phyloP scores from a whole-genome alignment of 208 protist species.

The Giardia muris region DNA sequence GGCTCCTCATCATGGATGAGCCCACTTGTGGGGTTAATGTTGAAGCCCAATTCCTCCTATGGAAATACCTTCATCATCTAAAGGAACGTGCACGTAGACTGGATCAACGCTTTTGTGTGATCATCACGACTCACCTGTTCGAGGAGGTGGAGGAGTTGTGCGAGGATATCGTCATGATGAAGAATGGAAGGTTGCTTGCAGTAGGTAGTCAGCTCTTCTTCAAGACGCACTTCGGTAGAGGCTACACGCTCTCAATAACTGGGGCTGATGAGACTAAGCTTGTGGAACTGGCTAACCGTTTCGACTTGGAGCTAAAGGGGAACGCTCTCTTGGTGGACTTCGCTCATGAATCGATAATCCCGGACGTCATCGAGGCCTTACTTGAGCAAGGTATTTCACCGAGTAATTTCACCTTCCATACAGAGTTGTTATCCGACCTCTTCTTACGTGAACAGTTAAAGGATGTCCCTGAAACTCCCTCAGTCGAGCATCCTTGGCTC shows the following conservation, averaged over 20 bases:
- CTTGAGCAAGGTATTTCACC: not conserved
- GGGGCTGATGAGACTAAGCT: not conserved
- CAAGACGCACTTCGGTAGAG: not conserved
- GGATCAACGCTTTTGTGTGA: not conserved
- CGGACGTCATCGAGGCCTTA: not conserved
- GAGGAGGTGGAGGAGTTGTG: not conserved
- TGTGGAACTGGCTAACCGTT: not conserved
- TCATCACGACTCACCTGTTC: not conserved
- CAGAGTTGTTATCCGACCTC: not conserved
- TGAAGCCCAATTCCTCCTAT: not conserved
- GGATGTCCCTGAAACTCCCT: not conserved
- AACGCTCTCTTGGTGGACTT: not conserved
- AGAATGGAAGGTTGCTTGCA: not conserved
- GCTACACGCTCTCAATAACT: not conserved
- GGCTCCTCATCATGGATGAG: not conserved
- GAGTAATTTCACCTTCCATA: not conserved
- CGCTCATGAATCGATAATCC: not conserved
- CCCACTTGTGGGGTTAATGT: not conserved
- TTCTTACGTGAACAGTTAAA: not conserved
- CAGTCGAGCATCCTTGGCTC: not conserved
- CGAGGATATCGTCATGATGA: not conserved
- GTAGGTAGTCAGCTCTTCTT: not conserved
- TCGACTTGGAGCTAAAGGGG: not conserved
- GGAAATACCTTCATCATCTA: not conserved
- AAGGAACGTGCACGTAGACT: not conserved